A percentile compares a stretch with the other conserved stretches of the same genome.
Evolutionary conservation across 2,329 filamentous ascomycete species (phyloP).

Genomic region (Zasmidium citrigriseum): DNA sequence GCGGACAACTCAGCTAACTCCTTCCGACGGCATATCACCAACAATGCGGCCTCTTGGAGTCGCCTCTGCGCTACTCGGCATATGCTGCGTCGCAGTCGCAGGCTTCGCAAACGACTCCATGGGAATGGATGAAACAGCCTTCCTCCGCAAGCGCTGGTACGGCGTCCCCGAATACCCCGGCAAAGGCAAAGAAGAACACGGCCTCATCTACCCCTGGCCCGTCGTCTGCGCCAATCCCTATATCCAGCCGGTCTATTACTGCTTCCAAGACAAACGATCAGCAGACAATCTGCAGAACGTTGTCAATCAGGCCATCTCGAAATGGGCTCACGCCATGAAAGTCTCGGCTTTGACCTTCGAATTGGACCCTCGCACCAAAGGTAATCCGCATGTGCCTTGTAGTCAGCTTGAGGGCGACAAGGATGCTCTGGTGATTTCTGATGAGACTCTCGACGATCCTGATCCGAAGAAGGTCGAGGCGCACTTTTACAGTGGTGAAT

Average conservation of each 20-base stretch:
- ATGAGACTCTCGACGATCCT: conserved; percentile 21
- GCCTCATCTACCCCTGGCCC: conserved; percentile 20
- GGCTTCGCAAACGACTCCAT: background rate
- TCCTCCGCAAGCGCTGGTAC: conserved; percentile 15
- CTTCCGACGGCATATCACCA: background rate
- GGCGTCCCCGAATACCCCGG: conserved; percentile 5
- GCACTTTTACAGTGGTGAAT: background rate
- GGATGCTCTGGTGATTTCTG: conserved; percentile 23
- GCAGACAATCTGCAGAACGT: conserved; percentile 18
- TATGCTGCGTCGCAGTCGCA: background rate
- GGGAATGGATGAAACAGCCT: background rate
- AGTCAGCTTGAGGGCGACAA: background rate
- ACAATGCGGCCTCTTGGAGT: background rate
- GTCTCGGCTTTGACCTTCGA: conserved; percentile 17
- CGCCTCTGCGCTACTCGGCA: background rate
- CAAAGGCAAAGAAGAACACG: background rate
- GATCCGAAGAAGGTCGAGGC: background rate
- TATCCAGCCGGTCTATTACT: conserved; percentile 23
- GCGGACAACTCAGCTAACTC: no score
- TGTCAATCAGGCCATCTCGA: conserved; percentile 15
- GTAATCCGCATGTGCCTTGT: background rate
- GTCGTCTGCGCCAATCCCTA: conserved; percentile 8
- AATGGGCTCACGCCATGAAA: conserved; percentile 20
- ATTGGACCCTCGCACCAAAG: conserved; percentile 12
- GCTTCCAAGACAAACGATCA: conserved; percentile 21